Evolutionary conservation across 2,329 filamentous ascomycete species (phyloP).

Genomic region (Triangularia verruculosa): DNA sequence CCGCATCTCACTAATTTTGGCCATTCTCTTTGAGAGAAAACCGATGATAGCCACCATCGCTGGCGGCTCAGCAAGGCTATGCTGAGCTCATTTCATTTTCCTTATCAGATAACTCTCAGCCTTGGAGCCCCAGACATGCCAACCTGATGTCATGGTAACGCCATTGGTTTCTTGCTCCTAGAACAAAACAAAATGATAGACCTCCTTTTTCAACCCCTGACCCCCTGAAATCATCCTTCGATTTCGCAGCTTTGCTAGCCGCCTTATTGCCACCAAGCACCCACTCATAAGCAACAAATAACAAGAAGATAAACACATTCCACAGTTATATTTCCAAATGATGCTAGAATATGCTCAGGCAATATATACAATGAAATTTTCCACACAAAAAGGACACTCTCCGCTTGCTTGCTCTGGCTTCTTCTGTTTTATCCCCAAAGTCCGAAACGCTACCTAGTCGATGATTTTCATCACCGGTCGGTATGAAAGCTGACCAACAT

Average conservation of each 20-base stretch:
- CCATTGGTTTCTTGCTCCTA: no score
- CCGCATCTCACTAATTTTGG: neutral
- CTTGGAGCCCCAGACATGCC: no score
- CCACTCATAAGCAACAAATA: no score
- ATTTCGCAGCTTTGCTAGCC: no score
- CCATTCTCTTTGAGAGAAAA: neutral
- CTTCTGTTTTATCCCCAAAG: neutral
- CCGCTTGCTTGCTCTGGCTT: neutral
- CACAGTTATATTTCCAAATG: neutral
- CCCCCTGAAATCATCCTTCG: no score
- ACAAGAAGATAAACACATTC: neutral
- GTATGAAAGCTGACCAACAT: neutral
- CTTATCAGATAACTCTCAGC: no score
- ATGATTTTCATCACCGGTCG: neutral
- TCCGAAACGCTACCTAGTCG: neutral
- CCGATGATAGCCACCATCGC: neutral
- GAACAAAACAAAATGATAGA: no score
- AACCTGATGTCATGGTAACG: no score
- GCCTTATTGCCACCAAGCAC: no score
- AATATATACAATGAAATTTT: neutral
- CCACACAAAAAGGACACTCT: neutral
- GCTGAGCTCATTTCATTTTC: neutral
- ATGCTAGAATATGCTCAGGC: neutral
- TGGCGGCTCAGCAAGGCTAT: neutral
- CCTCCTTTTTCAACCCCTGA: no score